Evolutionary conservation across 192 early-diverging fungal species (phyloP), one percentile per base, ranked within the genome.

Genomic region (Backusella tuberculispora): DNA sequence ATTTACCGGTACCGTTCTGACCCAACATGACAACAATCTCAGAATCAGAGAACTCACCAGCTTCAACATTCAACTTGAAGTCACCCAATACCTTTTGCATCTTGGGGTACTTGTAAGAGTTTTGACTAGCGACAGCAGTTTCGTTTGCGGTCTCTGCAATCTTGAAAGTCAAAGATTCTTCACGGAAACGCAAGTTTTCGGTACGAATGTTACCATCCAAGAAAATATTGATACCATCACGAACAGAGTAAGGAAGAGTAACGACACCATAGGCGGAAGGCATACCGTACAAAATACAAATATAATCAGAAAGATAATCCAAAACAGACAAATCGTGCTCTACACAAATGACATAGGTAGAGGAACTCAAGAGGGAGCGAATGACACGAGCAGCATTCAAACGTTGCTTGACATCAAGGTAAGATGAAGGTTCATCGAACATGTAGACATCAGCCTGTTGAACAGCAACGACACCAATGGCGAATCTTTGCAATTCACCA

Each of bases 201-300:
- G 97, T 98, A 74, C 96, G 97, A 40, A 99, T 94, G 82, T 89
- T 94, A 78, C 97, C 97, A 72, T 95, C 95, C 81, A 98, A 87
- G 91, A 99, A 99, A 73, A 98, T 93, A 83, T 99, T 99, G 90
- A 99, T 98, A 75, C 96, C 97, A 87, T 99, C 97, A 81, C 97
- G 92, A 63, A 99, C 96, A 50, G 91, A 92, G 88, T 95, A 97
- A 44, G 97, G 97, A 78, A 99, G 88, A 21, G 97, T 99, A 13
- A 99, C 97, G 42, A 99, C 96, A 85, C 96, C 96, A 84, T 99
- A 99, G 6, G 93, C 93, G 37, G 93, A 94, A 17, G 97, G 97
- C 83, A 92, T 91, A 72, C 97, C 97, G 88, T 99, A 99, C n/a
- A 99, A 88, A 60, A 98, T 95, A 88, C 96, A 99, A 73, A 99